These are phyloP conservation scores for Discostella stelligeroides DNA, from an alignment of 108 stramenopile genomes.

Conservation along the genomic window DNA sequence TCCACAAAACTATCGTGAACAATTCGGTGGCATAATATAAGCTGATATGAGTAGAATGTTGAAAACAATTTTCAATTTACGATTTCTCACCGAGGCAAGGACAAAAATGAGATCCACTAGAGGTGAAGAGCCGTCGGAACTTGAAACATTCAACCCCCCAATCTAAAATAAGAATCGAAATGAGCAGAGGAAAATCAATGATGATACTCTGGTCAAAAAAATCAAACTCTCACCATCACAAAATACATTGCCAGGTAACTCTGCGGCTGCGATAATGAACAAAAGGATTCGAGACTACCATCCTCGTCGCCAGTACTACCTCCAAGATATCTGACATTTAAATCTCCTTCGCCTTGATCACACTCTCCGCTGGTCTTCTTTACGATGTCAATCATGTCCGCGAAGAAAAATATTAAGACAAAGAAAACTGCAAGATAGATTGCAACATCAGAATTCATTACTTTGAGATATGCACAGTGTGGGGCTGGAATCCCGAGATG, in stretches of 20 bases:
- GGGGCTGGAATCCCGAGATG: too few relatives aligned
- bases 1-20: slow-evolving; percentile 21
- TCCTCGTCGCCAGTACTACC: background rate
- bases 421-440: slow-evolving; percentile 16
- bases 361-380: slow-evolving; percentile 13
- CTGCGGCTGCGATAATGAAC: slow-evolving; percentile 19
- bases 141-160: slow-evolving; percentile 17
- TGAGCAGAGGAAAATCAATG: background rate
- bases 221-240: slow-evolving; percentile 11
- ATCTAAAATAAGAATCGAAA: background rate
- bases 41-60: too few relatives aligned
- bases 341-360: background rate
- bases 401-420: slow-evolving; percentile 17
- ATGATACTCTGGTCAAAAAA: background rate
- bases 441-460: too few relatives aligned
- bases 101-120: slow-evolving; percentile 18
- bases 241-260: slow-evolving; percentile 31
- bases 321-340: background rate
- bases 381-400: slow-evolving; percentile 24
- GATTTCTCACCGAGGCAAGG: slow-evolving; percentile 18
- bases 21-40: too few relatives aligned
- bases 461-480: too few relatives aligned
- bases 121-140: background rate
- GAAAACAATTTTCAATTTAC: too few relatives aligned
- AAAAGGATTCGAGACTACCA: slow-evolving; percentile 15